Evolutionary conservation across 2,329 filamentous ascomycete species (phyloP), one percentile per base, ranked within the genome.

Genomic region (Colletotrichum eremochloae): DNA sequence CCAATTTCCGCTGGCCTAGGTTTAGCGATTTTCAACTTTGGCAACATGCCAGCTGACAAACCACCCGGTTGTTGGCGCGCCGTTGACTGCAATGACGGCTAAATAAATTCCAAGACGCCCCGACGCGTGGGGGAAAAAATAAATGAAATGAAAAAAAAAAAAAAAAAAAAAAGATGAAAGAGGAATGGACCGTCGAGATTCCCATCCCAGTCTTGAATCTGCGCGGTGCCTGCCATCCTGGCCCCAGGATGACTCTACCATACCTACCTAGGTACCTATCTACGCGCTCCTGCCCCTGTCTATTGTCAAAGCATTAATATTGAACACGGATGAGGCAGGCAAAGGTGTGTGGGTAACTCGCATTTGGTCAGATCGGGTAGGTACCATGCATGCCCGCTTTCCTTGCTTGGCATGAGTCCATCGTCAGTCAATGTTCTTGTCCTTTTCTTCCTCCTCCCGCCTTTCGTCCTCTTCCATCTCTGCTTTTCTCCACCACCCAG

Each of bases 351-450:
- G 58, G 31, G 36, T 18, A 44, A 44, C 18, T 44, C 29, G 44
- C 53, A 38, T 36, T 18, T 65, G 57, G 36, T 56, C 24, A 24
- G 24, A 55, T 57, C 24, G 44, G 55, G 67, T 24, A 70, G 40
- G 50, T 31, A 65, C 62, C 29, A 61, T 31, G 48, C 29, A 55
- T 44, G 20, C 18, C 42, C 36, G 29, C 70, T 64, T 58, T 38
- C n/a, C 63, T 61, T 36, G 20, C 68, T 67, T 67, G 68, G 68
- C 63, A 15, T 18, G 40, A 62, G 40, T 61, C 68, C 38, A 58
- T 64, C 69, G 48, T 60, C 29, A 33, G 46, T 15, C 46, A 48
- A 48, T 50, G 38, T 48, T 29, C 38, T 64, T 24, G 38, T 36
- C 33, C 46, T 63, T 38, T 50, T 63, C 33, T 38, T 38, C 44